These are phyloP conservation scores for Daldinia sp. DNA, from an alignment of 2,329 filamentous ascomycete genomes.

Conservation along the genomic window DNA sequence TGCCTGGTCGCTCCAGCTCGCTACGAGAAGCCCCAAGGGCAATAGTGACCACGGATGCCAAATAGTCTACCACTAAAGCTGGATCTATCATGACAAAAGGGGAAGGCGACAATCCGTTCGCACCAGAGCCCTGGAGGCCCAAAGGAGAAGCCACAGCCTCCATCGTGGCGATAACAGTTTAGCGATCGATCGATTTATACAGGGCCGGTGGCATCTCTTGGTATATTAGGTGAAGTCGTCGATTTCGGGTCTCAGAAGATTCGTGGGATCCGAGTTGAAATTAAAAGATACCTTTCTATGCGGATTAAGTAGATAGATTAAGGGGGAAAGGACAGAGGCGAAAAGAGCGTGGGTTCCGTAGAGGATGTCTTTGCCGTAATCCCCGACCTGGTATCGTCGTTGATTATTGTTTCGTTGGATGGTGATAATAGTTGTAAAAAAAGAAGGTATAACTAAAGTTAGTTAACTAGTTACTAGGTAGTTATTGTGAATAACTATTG, in stretches of 20 bases:
- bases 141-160: conserved; percentile 63
- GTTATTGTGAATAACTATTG: neutral
- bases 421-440: conserved; percentile 29
- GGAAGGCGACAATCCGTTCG: conserved; percentile 61
- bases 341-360: conserved; percentile 43
- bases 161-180: conserved; percentile 57
- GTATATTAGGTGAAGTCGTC: conserved; percentile 34
- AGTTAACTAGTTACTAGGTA: no score
- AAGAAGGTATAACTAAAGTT: conserved; percentile 27
- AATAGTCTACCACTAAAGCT: conserved; percentile 76
- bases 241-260: conserved; percentile 37
- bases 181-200: conserved; percentile 36
- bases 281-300: conserved; percentile 29
- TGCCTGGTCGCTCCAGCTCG: conserved; percentile 85
- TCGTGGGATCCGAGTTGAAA: conserved; percentile 24
- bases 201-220: conserved; percentile 44
- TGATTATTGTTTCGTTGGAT: conserved; percentile 23
- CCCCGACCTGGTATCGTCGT: conserved; percentile 30
- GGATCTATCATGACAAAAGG: conserved; percentile 73
- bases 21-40: conserved; percentile 79
- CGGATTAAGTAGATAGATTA: conserved; percentile 31
- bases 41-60: conserved; percentile 76
- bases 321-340: conserved; percentile 26
- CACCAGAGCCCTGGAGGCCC: conserved; percentile 55
- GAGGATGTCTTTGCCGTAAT: conserved; percentile 27